A percentile compares a stretch with the other conserved stretches of the same genome.
These are phyloP conservation scores for Berkeleyomyces rouxiae DNA, from an alignment of 2,329 filamentous ascomycete species.

Conservation along the genomic window DNA sequence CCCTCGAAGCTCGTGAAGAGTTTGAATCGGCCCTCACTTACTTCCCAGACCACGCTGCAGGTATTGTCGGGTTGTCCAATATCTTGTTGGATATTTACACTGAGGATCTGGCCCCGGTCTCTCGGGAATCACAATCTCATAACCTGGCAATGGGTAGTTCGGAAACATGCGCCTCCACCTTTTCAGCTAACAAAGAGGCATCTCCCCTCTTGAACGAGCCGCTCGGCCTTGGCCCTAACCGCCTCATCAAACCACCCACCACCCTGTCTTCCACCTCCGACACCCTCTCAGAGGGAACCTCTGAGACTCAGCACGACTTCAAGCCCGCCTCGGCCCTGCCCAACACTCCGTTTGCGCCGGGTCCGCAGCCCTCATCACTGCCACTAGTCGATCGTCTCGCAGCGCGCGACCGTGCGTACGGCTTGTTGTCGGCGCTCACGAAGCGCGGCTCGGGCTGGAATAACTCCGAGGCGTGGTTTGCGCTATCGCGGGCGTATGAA, in stretches of 20 bases:
- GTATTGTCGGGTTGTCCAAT: slow-evolving; percentile 67
- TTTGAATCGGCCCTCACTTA: slow-evolving; percentile 74
- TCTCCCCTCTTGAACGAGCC: slow-evolving; percentile 3
- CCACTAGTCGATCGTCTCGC: slow-evolving; percentile 70
- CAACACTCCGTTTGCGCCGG: slow-evolving; percentile 30
- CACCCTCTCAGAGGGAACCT: slow-evolving; percentile 2
- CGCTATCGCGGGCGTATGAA: slow-evolving; percentile 74
- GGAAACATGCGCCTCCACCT: not conserved
- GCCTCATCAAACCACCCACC: slow-evolving; percentile 2
- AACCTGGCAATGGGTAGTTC: not conserved
- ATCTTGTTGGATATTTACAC: slow-evolving; percentile 76
- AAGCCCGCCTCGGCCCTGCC: slow-evolving; percentile 11
- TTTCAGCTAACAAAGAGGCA: not conserved
- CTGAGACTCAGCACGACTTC: slow-evolving; percentile 15
- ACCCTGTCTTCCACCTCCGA: not conserved
- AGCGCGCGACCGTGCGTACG: slow-evolving; percentile 75
- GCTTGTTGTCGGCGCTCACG: slow-evolving; percentile 64
- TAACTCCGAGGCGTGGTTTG: slow-evolving; percentile 81
- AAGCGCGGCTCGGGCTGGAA: slow-evolving; percentile 83
- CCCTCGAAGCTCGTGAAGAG: slow-evolving; percentile 53
- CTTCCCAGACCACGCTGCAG: slow-evolving; percentile 61
- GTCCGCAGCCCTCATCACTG: slow-evolving; percentile 43
- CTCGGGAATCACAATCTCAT: slow-evolving; percentile 21
- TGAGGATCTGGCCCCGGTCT: slow-evolving; percentile 41
- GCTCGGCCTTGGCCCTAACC: slow-evolving; percentile 11